Evolutionary conservation across 441 rosid genomes (phyloP).

Genomic region (Croton setiger): DNA sequence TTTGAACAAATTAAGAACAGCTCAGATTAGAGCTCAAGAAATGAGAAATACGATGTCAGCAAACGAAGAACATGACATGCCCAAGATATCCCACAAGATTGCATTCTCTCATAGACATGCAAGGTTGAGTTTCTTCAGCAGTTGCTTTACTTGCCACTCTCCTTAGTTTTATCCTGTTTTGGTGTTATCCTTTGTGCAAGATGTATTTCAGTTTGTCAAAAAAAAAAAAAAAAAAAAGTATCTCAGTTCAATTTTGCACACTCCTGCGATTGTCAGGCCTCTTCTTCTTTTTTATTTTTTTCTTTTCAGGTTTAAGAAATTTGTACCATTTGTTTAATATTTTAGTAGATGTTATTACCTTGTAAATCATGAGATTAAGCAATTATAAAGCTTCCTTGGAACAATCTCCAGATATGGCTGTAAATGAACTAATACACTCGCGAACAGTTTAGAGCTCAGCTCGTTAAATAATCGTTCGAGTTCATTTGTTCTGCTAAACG

Average conservation of each 20-base stretch:
- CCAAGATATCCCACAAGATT: conserved; percentile 35
- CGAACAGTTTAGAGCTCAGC: too few relatives aligned
- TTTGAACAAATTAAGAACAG: conserved; percentile 56
- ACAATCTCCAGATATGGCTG: too few relatives aligned
- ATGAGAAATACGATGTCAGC: conserved; percentile 58
- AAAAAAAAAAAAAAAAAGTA: too few relatives aligned
- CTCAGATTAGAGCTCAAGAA: conserved; percentile 65
- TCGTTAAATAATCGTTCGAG: too few relatives aligned
- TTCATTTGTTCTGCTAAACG: too few relatives aligned
- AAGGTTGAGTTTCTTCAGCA: conserved; percentile 36
- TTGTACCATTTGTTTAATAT: too few relatives aligned
- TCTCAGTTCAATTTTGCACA: not conserved
- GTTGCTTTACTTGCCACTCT: conserved; percentile 67
- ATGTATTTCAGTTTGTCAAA: not conserved
- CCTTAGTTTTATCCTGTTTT: conserved; percentile 9
- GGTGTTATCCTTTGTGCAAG: not conserved
- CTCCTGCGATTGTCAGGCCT: not conserved
- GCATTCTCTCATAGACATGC: conserved; percentile 32
- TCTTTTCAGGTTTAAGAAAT: not conserved
- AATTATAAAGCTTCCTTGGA: not conserved
- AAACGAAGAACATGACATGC: conserved; percentile 32
- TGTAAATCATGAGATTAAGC: not conserved
- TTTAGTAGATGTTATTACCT: not conserved
- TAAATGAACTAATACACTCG: too few relatives aligned
- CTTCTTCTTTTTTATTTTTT: not conserved